Evolutionary conservation across 352 stramenopile genomes (phyloP).

Genomic region (Phytophthora sp.): DNA sequence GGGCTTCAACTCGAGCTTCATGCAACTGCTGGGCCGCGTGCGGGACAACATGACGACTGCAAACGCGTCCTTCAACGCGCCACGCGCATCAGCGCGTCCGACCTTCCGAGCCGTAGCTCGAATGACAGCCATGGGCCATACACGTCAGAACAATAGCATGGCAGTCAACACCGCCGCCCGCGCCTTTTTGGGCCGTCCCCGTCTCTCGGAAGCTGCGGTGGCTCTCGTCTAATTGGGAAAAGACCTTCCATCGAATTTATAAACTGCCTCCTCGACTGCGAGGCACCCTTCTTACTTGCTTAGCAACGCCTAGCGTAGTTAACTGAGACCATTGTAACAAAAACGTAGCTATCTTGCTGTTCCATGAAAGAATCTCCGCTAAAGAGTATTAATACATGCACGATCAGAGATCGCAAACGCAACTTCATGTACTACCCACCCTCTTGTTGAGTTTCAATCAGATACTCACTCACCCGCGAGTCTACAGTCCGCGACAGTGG

Average conservation of each 20-base stretch:
- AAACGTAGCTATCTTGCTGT: too few species aligned
- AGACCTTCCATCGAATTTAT: conserved; percentile 25
- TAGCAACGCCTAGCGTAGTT: too few species aligned
- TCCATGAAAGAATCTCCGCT: too few species aligned
- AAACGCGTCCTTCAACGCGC: conserved; percentile 35
- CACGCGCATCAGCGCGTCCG: conserved; percentile 33
- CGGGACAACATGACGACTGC: conserved; percentile 48
- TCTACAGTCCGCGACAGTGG: too few species aligned
- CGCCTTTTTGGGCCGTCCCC: conserved; percentile 35
- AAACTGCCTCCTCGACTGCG: conserved; percentile 11
- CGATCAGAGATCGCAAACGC: too few species aligned
- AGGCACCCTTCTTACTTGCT: conserved; percentile 9
- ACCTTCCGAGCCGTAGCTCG: conserved; percentile 43
- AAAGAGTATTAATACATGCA: too few species aligned
- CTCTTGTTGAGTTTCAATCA: too few species aligned
- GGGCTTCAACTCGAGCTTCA: conserved; percentile 80
- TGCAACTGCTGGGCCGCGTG: conserved; percentile 52
- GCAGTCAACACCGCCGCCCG: conserved; percentile 32
- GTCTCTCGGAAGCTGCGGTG: conserved; percentile 33
- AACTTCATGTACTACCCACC: too few species aligned
- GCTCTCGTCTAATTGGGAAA: conserved; percentile 25
- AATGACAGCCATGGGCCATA: conserved; percentile 38
- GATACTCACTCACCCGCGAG: too few species aligned
- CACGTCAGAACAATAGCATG: conserved; percentile 34
- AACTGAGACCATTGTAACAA: too few species aligned